Conservation (phyloP, 2,329 filamentous ascomycete genomes). For the Calonectria honghensis region DNA sequence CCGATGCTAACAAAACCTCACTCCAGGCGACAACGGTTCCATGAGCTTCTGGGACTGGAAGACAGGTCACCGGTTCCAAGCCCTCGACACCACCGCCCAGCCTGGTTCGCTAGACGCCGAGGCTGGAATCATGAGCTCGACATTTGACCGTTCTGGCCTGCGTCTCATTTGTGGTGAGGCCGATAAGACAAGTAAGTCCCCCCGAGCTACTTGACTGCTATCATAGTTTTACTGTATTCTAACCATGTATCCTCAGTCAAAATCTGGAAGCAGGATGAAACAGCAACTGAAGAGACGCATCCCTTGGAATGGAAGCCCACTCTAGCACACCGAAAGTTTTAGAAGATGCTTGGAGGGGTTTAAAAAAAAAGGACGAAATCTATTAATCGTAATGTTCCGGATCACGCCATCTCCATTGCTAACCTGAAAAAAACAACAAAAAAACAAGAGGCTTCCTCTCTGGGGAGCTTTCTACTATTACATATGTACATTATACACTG, state of each 20-base stretch:
- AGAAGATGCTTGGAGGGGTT: slow-evolving; percentile 51
- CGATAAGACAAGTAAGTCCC: slow-evolving; percentile 87
- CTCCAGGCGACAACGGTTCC: slow-evolving; percentile 87
- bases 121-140: slow-evolving; percentile 94
- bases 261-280: slow-evolving; percentile 96
- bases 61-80: slow-evolving; percentile 92
- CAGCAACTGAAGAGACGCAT: slow-evolving; percentile 92
- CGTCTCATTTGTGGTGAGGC: slow-evolving; percentile 95
- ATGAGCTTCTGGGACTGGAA: slow-evolving; percentile 99
- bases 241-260: slow-evolving; percentile 76
- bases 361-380: slow-evolving; percentile 5
- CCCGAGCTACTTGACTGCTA: background rate
- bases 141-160: slow-evolving; percentile 91
- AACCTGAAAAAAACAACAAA: background rate
- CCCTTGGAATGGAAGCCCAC: slow-evolving; percentile 94
- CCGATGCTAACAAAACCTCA: slow-evolving; percentile 36
- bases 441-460: background rate
- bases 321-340: slow-evolving; percentile 85
- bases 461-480: slow-evolving; percentile 47
- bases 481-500: slow-evolving; percentile 58
- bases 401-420: slow-evolving; percentile 15
- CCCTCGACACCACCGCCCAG: slow-evolving; percentile 92
- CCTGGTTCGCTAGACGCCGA: slow-evolving; percentile 96
- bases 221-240: slow-evolving; percentile 39
- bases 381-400: slow-evolving; percentile 38